Percentiles rank a stretch among this genome's conserved stretches.
These are phyloP conservation scores for Alnus glutinosa DNA, from an alignment of 306 rosid genomes.

Conservation along the genomic window DNA sequence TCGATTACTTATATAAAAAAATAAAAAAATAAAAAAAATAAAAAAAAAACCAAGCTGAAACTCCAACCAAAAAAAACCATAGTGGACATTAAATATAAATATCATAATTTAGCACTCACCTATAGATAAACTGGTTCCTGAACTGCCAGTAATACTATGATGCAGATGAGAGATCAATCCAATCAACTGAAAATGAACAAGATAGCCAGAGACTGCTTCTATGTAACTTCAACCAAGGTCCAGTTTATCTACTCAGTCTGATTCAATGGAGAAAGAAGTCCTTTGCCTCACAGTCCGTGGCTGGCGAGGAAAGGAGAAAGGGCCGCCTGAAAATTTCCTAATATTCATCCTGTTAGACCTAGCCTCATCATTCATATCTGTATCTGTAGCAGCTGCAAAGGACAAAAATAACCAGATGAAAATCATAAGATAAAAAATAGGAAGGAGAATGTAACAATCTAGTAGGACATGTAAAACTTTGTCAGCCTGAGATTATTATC, in stretches of 20 bases:
- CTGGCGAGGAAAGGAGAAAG: constrained; percentile 97
- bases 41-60: too few relatives aligned
- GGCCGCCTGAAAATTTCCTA: constrained; percentile 66
- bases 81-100: background rate
- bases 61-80: background rate
- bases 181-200: background rate
- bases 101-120: constrained; percentile 5
- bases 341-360: constrained; percentile 63
- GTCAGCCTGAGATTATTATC: background rate
- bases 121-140: background rate
- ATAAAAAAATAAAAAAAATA: too few relatives aligned
- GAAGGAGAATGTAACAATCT: background rate
- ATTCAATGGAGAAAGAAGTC: constrained; percentile 62
- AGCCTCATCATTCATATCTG: constrained; percentile 62
- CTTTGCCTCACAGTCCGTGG: constrained; percentile 91
- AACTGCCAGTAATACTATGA: background rate
- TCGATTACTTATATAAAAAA: too few relatives aligned
- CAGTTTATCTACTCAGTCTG: constrained; percentile 62
- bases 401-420: constrained; percentile 6
- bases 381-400: constrained; percentile 76
- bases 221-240: constrained; percentile 3
- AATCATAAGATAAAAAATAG: background rate
- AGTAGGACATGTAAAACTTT: background rate
- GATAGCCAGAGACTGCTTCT: background rate
- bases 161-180: background rate